phyloP scores from a whole-genome alignment of 768 basidiomycete species.

The Suillus hirtellus region DNA sequence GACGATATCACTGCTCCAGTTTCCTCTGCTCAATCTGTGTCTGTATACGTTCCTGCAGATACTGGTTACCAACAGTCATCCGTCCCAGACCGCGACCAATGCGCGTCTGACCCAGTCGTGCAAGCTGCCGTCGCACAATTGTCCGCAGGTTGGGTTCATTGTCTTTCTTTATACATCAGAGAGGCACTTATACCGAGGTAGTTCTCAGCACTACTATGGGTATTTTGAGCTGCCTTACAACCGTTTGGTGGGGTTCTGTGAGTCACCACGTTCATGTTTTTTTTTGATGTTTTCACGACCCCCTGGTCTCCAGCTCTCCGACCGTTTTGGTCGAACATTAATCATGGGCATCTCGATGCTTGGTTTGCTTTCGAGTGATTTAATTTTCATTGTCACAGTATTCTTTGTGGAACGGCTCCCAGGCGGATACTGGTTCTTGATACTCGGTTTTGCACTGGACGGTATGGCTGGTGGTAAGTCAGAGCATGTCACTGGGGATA shows the following conservation, averaged over 20 bases:
- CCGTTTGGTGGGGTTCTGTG: conserved; percentile 85
- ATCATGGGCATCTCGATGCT: conserved; percentile 62
- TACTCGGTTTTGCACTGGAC: conserved; percentile 65
- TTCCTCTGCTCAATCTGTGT: not conserved
- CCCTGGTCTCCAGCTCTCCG: conserved; percentile 55
- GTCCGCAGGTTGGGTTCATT: conserved; percentile 50
- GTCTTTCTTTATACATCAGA: not conserved
- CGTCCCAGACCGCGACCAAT: conserved; percentile 30
- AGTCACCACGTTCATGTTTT: conserved; percentile 28
- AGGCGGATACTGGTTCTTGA: conserved; percentile 79
- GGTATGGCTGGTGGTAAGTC: conserved; percentile 70
- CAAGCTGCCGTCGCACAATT: conserved; percentile 71
- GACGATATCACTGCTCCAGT: not conserved
- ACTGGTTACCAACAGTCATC: not conserved
- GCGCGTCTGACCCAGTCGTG: conserved; percentile 70
- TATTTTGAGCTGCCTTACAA: conserved; percentile 72
- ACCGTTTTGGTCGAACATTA: conserved; percentile 69
- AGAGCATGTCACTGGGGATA: not conserved
- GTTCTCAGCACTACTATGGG: conserved; percentile 52
- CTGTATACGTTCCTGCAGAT: not conserved
- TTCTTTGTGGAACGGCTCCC: conserved; percentile 61
- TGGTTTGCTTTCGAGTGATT: conserved; percentile 63
- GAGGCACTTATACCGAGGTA: not conserved
- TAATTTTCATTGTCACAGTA: conserved; percentile 67
- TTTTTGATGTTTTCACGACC: not conserved